These are phyloP conservation scores for Bothriochloa decipiens DNA, from an alignment of 176 grass and related monocot genomes.

Conservation along the genomic window DNA sequence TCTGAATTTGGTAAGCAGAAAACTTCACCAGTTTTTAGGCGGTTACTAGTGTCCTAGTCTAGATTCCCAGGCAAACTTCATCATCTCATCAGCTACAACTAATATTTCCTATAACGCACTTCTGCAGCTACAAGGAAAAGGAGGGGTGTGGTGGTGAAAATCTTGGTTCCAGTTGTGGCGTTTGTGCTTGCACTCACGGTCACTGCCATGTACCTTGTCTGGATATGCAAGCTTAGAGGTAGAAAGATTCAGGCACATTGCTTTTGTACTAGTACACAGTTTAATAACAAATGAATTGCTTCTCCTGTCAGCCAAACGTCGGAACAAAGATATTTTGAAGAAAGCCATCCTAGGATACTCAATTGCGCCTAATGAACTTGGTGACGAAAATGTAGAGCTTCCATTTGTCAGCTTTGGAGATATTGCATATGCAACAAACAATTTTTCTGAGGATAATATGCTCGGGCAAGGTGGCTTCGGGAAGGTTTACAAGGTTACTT, in stretches of 20 bases:
- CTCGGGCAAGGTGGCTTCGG: conserved; percentile 53
- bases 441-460: conserved; percentile 44
- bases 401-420: conserved; percentile 47
- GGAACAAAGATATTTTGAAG: neutral
- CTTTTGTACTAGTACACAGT: neutral
- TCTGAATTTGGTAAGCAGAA: conserved; percentile 42
- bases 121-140: neutral
- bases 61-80: neutral
- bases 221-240: neutral
- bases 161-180: neutral
- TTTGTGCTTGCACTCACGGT: neutral
- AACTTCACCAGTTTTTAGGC: no score
- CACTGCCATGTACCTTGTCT: neutral
- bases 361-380: neutral
- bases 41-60: no score
- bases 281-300: neutral
- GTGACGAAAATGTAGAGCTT: conserved; percentile 5
- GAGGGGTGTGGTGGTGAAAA: neutral
- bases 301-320: neutral
- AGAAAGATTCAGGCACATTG: neutral
- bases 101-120: neutral
- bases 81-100: neutral
- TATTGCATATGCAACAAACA: conserved; percentile 38
- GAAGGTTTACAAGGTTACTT: conserved; percentile 56
- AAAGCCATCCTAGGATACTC: neutral